phyloP scores from a whole-genome alignment of 345 rosid species.

The Arabis hirsuta region DNA sequence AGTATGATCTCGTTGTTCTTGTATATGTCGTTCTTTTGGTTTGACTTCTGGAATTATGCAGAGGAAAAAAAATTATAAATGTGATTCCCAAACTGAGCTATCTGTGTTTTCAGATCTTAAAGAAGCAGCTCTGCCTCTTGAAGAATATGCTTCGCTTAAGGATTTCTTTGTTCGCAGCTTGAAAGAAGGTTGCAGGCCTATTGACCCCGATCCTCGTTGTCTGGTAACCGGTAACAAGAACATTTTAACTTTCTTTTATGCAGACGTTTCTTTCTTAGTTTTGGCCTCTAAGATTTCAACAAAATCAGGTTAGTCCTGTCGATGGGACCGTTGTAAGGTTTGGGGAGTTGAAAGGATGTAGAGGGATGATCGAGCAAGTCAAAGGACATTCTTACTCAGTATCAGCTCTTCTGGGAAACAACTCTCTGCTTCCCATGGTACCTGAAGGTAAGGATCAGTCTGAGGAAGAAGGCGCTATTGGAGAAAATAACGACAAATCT shows the following conservation, averaged over 20 bases:
- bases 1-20: slow-evolving; percentile 53
- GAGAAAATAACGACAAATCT: slow-evolving; percentile 62
- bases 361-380: slow-evolving; percentile 96
- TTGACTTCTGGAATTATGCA: background rate
- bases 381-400: slow-evolving; percentile 92
- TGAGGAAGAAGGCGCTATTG: slow-evolving; percentile 47
- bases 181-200: slow-evolving; percentile 91
- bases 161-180: slow-evolving; percentile 90
- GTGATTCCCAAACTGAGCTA: slow-evolving; percentile 6
- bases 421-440: slow-evolving; percentile 66
- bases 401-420: slow-evolving; percentile 82
- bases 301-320: slow-evolving; percentile 82
- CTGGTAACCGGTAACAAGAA: slow-evolving; percentile 93
- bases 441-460: slow-evolving; percentile 51
- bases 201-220: slow-evolving; percentile 77
- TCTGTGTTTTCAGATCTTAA: slow-evolving; percentile 67
- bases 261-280: slow-evolving; percentile 23
- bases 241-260: slow-evolving; percentile 41
- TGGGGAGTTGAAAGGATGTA: slow-evolving; percentile 79
- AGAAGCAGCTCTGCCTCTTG: slow-evolving; percentile 88
- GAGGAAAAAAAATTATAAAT: background rate
- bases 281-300: slow-evolving; percentile 22
- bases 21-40: background rate
- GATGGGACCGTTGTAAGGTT: slow-evolving; percentile 83
- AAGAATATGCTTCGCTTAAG: slow-evolving; percentile 70